Evolutionary conservation across 2,329 filamentous ascomycete genomes (phyloP), one percentile per base, ranked within the genome.

Genomic region (Colletotrichum sp.): DNA sequence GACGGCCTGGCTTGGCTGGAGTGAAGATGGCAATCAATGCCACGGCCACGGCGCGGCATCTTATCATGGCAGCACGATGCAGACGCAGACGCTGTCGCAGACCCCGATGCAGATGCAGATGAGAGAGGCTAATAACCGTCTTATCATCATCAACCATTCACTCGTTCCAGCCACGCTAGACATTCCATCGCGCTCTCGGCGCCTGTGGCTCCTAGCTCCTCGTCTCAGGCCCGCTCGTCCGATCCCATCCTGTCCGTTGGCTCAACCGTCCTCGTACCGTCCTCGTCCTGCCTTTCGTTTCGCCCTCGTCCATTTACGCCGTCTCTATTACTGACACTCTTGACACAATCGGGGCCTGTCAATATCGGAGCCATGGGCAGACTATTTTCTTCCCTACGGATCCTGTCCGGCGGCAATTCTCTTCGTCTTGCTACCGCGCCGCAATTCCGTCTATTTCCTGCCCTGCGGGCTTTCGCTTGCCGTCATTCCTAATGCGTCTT

Each of bases 401-500:
- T 52, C n/a, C n/a, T 52, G 44, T 52, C n/a, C 44, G 44, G 44
- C 44, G 44, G 44, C 44, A 52, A 24, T 49, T 30, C 6, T 36
- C 9, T n/a, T 60, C 24, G 21, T 60, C 60, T 34, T 62, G 24
- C 18, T 34, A 28, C 36, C 34, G 24, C 55, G 72, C 62, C 57
- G 55, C 39, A 57, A 64, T 75, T 32, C 69, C 72, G 69, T 26
- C 21, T 21, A 55, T 62, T 68, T 49, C 32, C 36, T 62, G 28
- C 26, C 6, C 34, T 21, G 18, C 63, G 62, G 72, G 32, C 36
- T 62, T 26, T 72, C 44, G 52, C 7, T 57, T 34, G 57, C 72
- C 70, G 70, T 65, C 64, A 60, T 73, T 64, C 65, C 64, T 34
- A 66, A 69, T 59, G 64, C 65, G 44, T 64, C 70, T 76, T 76